A percentile compares a stretch with the other conserved stretches of the same genome.
Evolutionary conservation across 176 grass and related monocot genomes (phyloP).

Genomic region (Tillandsia leiboldiana): DNA sequence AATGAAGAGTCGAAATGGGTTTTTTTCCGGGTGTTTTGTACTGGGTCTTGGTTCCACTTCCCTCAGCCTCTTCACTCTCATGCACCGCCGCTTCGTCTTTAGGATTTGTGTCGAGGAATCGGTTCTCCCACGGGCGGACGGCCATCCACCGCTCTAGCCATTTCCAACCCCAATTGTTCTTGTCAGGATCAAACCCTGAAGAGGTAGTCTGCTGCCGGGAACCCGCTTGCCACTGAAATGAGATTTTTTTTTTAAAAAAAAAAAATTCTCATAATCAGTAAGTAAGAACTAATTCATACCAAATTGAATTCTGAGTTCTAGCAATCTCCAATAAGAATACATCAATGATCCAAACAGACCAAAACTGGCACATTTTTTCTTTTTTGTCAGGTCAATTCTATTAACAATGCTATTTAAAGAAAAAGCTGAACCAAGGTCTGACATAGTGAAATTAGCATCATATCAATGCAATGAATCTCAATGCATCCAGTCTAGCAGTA

Average conservation of each 20-base stretch:
- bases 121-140: constrained; percentile 20
- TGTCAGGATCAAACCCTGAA: constrained; percentile 13
- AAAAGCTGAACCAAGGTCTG: too few species aligned
- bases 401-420: too few species aligned
- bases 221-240: constrained; percentile 20
- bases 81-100: constrained; percentile 34
- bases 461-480: neutral
- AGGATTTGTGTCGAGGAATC: constrained; percentile 33
- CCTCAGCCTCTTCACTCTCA: constrained; percentile 27
- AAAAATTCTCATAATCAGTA: neutral
- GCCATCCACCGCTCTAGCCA: constrained; percentile 22
- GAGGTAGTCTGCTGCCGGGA: neutral
- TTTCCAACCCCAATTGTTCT: constrained; percentile 21
- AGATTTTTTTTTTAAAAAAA: neutral
- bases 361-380: too few species aligned
- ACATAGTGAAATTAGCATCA: neutral
- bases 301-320: neutral
- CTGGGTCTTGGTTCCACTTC: constrained; percentile 34
- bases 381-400: too few species aligned
- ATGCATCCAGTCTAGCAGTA: neutral
- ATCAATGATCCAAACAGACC: too few species aligned
- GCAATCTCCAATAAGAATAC: too few species aligned
- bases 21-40: constrained; percentile 38
- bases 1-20: constrained; percentile 32
- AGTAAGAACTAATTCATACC: neutral